Conservation (phyloP, 2,329 filamentous ascomycete species). For the Sporothrix brunneoviolacea region DNA sequence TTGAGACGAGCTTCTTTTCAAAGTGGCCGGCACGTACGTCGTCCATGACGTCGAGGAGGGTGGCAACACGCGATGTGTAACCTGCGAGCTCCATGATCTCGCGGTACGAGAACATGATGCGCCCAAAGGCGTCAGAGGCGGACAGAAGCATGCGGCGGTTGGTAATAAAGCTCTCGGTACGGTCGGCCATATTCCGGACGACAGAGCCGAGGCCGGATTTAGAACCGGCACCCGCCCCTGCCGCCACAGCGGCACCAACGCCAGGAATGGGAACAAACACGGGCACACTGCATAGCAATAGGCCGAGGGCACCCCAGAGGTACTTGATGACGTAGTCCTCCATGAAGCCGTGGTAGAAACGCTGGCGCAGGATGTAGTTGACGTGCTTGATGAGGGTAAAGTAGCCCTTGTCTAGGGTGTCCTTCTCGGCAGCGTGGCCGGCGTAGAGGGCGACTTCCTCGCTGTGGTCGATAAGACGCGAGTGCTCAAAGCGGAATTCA, state of each 20-base stretch:
- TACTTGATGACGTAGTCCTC: slow-evolving; percentile 99
- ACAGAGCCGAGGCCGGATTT: not conserved
- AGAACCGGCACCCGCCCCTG: not conserved
- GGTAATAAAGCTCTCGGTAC: slow-evolving; percentile 78
- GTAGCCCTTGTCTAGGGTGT: slow-evolving; percentile 94
- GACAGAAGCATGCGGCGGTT: slow-evolving; percentile 88
- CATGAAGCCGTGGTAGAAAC: slow-evolving; percentile 98
- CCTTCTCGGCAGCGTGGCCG: slow-evolving; percentile 90
- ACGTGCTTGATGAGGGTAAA: slow-evolving; percentile 99
- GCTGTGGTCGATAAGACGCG: slow-evolving; percentile 87
- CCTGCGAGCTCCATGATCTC: slow-evolving; percentile 94
- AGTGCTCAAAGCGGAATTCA: slow-evolving; percentile 94
- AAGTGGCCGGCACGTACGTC: slow-evolving; percentile 87
- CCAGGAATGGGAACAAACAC: slow-evolving; percentile 93
- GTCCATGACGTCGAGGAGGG: slow-evolving; percentile 86
- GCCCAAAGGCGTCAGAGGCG: slow-evolving; percentile 90
- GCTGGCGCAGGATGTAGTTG: slow-evolving; percentile 82
- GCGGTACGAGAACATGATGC: slow-evolving; percentile 96
- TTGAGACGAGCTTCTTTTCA: slow-evolving; percentile 93
- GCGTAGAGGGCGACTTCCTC: slow-evolving; percentile 91
- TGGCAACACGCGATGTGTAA: slow-evolving; percentile 87
- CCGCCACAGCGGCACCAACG: slow-evolving; percentile 33
- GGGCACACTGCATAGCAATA: slow-evolving; percentile 87
- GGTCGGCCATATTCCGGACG: slow-evolving; percentile 56
- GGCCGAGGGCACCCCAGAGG: slow-evolving; percentile 91